Evolutionary conservation across 345 rosid genomes (phyloP), one percentile per base, ranked within the genome.

Genomic region (Linum usitatissimum): DNA sequence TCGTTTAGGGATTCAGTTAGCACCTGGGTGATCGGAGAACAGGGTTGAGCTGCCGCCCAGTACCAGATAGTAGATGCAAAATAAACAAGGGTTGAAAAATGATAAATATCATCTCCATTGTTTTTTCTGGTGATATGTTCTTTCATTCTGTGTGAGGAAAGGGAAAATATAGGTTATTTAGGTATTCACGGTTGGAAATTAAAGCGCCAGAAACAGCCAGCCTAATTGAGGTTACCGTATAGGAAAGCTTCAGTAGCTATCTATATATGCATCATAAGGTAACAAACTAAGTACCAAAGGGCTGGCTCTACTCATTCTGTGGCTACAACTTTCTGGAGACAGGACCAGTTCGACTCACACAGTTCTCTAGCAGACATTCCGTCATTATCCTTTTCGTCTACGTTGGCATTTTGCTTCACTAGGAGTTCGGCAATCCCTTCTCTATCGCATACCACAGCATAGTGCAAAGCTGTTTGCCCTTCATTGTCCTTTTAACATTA

Each of bases 391-490:
- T 81, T 86, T 15, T 76, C 49, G n/a, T 75, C 74, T 6, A 64
- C 67, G 73, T 84, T 77, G 2, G 96, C 99, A 58, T 83, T 86
- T 58, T 87, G 80, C 77, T 83, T 82, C 82, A 93, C 85, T 18
- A 93, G 90, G 71, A 76, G 82, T 71, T 84, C 76, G 0, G 96
- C 96, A 7, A 90, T 78, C 58, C 77, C 80, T 81, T 84, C 86
- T 70, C 97, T 83, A 76, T 84, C 96, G 19, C 99, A 93, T 23
- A 87, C 80, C 71, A 75, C 88, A 59, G 99, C 99, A 58, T 93
- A 93, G 73, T 90, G 99, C 82, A 93, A 67, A 1, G 97, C 81
- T 8, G 95, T 86, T 75, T 93, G 97, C 49, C 99, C 99, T 70
- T 90, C 99, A 12, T 84, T 78, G 74, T 93, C 99, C 99, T 93